phyloP scores from a whole-genome alignment of 768 basidiomycete genomes.

The Ramaria sp. region DNA sequence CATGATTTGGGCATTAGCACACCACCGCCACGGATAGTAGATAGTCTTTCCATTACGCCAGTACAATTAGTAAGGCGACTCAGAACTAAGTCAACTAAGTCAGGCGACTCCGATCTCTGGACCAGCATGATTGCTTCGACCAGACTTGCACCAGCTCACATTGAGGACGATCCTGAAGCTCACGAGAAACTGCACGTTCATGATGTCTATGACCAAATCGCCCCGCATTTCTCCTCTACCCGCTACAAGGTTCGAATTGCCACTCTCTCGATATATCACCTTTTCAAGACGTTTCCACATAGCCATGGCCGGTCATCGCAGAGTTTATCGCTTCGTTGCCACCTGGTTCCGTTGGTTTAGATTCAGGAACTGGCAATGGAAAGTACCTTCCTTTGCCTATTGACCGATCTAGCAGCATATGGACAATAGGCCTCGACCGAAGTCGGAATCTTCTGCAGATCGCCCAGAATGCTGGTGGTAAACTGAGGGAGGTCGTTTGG shows the following conservation, averaged over 20 bases:
- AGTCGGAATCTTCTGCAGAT: constrained; percentile 70
- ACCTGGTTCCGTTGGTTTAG: constrained; percentile 76
- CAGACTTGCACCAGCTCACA: background rate
- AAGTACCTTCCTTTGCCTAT: constrained; percentile 81
- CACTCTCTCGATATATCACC: background rate
- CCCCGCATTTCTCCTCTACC: constrained; percentile 78
- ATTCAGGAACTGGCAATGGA: constrained; percentile 95
- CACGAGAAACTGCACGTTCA: constrained; percentile 78
- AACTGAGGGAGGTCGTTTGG: constrained; percentile 59
- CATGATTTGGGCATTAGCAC: no score
- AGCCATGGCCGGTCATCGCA: constrained; percentile 89
- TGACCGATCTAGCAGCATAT: constrained; percentile 46
- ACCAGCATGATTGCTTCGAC: background rate
- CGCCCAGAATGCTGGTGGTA: constrained; percentile 52
- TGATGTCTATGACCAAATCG: constrained; percentile 74
- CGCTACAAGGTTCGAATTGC: constrained; percentile 61
- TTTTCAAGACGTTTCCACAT: background rate
- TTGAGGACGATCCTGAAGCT: background rate
- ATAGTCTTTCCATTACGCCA: no score
- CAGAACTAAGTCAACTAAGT: no score
- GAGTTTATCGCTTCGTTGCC: constrained; percentile 61
- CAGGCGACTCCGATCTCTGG: no score
- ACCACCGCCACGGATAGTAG: no score
- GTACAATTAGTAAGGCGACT: no score
- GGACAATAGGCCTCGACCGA: constrained; percentile 79